These are phyloP conservation scores for Ascobolus immersus DNA, from an alignment of 495 filamentous ascomycete genomes.

Conservation along the genomic window DNA sequence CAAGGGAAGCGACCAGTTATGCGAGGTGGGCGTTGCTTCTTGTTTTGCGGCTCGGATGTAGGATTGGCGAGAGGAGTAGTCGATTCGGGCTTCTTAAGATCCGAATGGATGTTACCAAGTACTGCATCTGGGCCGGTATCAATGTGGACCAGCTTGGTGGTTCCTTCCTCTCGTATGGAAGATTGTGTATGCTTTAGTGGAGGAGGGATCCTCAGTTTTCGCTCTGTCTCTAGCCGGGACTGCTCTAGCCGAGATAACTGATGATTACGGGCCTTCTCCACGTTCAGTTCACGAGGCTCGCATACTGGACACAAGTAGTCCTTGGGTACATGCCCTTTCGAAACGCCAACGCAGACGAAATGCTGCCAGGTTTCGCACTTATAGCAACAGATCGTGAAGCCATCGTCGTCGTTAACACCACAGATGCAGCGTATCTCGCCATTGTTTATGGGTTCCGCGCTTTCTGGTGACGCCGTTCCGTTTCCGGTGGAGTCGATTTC, in stretches of 20 bases:
- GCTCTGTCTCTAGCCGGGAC: conserved; percentile 31
- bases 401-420: conserved; percentile 75
- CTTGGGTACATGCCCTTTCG: conserved; percentile 41
- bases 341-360: conserved; percentile 77
- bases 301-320: conserved; percentile 71
- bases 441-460: too few species aligned
- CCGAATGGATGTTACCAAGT: too few species aligned
- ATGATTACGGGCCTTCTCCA: conserved; percentile 39
- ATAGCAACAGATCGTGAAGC: conserved; percentile 91
- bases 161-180: conserved; percentile 17
- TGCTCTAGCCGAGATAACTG: too few species aligned
- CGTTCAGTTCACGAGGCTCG: conserved; percentile 45
- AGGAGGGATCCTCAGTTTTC: conserved; percentile 22
- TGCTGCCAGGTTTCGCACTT: conserved; percentile 94
- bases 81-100: too few species aligned
- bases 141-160: too few species aligned
- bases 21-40: too few species aligned
- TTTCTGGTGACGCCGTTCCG: too few species aligned
- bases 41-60: too few species aligned
- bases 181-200: conserved; percentile 21
- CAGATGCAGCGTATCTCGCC: conserved; percentile 94
- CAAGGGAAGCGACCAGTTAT: too few species aligned
- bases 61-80: too few species aligned
- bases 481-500: too few species aligned
- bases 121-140: too few species aligned